Evolutionary conservation across 2,329 filamentous ascomycete species (phyloP).

Genomic region (Lasiodiplodia citricola): DNA sequence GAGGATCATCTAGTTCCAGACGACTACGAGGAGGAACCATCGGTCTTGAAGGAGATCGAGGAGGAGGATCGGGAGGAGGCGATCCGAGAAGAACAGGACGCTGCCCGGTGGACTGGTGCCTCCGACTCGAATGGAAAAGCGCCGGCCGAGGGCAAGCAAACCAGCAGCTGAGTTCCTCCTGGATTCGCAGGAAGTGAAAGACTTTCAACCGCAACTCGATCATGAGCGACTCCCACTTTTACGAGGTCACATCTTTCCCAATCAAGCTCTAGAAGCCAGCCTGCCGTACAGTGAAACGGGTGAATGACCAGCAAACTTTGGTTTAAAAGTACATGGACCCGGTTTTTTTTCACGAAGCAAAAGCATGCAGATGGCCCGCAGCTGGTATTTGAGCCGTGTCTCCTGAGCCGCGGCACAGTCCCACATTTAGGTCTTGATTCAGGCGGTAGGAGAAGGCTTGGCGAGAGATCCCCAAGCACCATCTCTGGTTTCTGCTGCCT

Average conservation of each 20-base stretch:
- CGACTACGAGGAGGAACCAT: not conserved
- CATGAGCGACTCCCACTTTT: not conserved
- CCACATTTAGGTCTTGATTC: not conserved
- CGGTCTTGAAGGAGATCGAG: not conserved
- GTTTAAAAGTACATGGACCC: not conserved
- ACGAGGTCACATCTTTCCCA: not conserved
- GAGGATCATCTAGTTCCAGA: slow-evolving; percentile 19
- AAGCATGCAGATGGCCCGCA: not conserved
- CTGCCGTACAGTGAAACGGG: not conserved
- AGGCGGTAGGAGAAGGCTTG: not conserved
- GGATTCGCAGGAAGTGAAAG: not conserved
- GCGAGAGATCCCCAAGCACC: not conserved
- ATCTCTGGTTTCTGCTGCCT: not conserved
- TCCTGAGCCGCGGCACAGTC: not conserved
- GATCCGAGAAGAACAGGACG: not conserved
- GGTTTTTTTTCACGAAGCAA: not conserved
- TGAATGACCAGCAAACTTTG: not conserved
- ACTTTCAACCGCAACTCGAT: not conserved
- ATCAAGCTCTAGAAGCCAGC: not conserved
- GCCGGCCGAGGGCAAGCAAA: not conserved
- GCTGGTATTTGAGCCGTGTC: not conserved
- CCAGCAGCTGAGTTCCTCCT: not conserved
- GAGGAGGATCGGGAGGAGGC: not conserved
- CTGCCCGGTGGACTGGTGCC: not conserved
- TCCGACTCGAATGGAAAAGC: not conserved